phyloP scores from a whole-genome alignment of 1,139 yeast species.

The Candida smagusa region DNA sequence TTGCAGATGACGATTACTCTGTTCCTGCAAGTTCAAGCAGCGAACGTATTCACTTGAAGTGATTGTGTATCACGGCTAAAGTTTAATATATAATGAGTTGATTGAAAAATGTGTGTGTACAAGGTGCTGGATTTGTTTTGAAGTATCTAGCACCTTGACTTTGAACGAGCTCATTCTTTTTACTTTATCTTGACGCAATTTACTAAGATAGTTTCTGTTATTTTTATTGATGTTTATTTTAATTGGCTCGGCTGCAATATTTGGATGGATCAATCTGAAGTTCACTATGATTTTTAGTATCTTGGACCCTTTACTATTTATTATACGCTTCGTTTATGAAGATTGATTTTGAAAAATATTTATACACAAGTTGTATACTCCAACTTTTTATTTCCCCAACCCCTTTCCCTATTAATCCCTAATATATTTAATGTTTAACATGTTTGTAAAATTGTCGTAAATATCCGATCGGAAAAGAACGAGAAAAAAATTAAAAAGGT shows the following conservation, averaged over 20 bases:
- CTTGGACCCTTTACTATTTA: constrained; percentile 6
- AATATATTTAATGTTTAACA: too few relatives aligned
- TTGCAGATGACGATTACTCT: constrained; percentile 25
- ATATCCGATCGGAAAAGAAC: too few relatives aligned
- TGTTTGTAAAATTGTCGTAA: too few relatives aligned
- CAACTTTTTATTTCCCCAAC: constrained; percentile 7
- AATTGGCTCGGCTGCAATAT: constrained; percentile 9
- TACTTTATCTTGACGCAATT: neutral
- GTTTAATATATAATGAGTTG: constrained; percentile 5
- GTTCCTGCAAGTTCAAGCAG: constrained; percentile 6
- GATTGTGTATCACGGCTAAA: neutral
- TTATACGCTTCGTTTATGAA: neutral
- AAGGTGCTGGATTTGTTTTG: constrained; percentile 7
- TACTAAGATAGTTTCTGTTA: constrained; percentile 1
- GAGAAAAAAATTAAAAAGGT: neutral
- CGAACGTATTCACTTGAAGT: constrained; percentile 4
- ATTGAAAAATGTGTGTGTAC: constrained; percentile 16
- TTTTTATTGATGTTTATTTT: constrained; percentile 8
- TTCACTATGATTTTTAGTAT: constrained; percentile 3
- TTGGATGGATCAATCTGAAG: constrained; percentile 3
- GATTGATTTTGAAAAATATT: neutral
- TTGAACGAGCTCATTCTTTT: constrained; percentile 8
- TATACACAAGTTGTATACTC: constrained; percentile 3
- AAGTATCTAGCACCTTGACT: constrained; percentile 7
- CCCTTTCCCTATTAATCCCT: constrained; percentile 2